Evolutionary conservation across 257 asterid genomes (phyloP), one percentile per base, ranked within the genome.

Genomic region (Pogostemon cablin): DNA sequence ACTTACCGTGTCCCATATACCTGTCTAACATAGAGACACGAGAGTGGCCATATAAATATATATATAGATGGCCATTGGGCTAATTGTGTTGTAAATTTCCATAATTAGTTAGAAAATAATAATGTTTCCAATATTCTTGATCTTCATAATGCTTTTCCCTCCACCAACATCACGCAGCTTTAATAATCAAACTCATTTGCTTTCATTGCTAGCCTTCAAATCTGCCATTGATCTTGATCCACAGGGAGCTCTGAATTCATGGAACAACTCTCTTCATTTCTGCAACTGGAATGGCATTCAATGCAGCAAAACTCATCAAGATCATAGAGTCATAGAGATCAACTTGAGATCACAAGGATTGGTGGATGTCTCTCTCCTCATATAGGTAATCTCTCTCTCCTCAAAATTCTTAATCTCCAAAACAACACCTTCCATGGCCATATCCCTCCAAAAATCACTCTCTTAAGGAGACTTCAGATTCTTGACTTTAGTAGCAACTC

Each of bases 381-480:
- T n/a, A 25, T 81, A 62, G 82, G 81, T 6, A 81, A 81, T 49
- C 81, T 84, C n/a, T 70, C 80, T 53, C 79, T 79, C 56, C 80
- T 84, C 15, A 40, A 46, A 40, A 38, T 0, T 6, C 70, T 84
- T 4, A 42, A 35, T 69, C 69, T 81, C 17, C 55, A 72, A 40
- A 75, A 58, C 40, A 81, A 81, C 59, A 54, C 70, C n/a, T 69
- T 81, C 62, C 53, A 53, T 0, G 78, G 84, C 15, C 42, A 66
- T 60, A 77, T 81, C 10, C 88, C 86, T 0, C 68, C 17, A 44
- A 78, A 81, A 67, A 9, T 81, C 6, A 78, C 81, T 3, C 67
- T 40, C 15, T 69, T 81, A 10, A 42, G 41, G 15, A 57, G 72
- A 10, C 70, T 84, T 0, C 54, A 53, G 39, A 40, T 35, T 40